Base-by-base conservation (phyloP, 345 rosid species). In the Gossypium turneri region DNA sequence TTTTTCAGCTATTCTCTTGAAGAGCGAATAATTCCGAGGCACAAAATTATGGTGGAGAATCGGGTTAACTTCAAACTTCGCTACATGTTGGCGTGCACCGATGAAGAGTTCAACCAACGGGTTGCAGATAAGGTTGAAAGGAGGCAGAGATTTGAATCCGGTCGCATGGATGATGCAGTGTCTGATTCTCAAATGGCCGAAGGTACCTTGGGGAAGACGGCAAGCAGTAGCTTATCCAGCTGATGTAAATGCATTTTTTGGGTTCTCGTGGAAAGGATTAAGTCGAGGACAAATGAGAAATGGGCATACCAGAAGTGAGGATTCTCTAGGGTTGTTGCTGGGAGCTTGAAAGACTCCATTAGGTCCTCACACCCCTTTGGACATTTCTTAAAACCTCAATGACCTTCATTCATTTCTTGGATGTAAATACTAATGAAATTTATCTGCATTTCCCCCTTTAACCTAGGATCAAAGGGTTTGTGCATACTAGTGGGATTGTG, bases 1-100 rank as follows among this genome's bases (percentile, higher is more conserved):
- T 92, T 91, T 87, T 89, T 91, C 81, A 92, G 98, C 85, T 94
- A 92, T 83, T 90, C 94, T 34, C 84, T 92, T 9, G 95, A 92
- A 44, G 90, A 82, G 13, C 85, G 97, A 62, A 92, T 94, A 81
- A 88, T 94, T 72, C 97, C 97, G 5, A 83, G 98, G 82, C 83
- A 94, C 76, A 81, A 80, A 58, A 70, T 90, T 64, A 80, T 90
- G 87, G 88, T 92, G 60, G 95, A 88, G 86, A 91, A 91, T 65
- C 85, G 80, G 58, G 76, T 92, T 66, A 94, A 91, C 74, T 86
- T 94, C 78, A 90, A 92, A 78, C 90, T 94, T 24, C 85, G 94
- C 4, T 83, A 73, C 86, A 92, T 91, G 97, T 81, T 92, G 81
- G 85, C 89, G 38, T 82, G 91, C 87, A 84, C 86, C 2, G 91